Evolutionary conservation across 371 early-diverging fungal genomes (phyloP), one percentile per base, ranked within the genome.

Genomic region (Funneliformis caledonium): DNA sequence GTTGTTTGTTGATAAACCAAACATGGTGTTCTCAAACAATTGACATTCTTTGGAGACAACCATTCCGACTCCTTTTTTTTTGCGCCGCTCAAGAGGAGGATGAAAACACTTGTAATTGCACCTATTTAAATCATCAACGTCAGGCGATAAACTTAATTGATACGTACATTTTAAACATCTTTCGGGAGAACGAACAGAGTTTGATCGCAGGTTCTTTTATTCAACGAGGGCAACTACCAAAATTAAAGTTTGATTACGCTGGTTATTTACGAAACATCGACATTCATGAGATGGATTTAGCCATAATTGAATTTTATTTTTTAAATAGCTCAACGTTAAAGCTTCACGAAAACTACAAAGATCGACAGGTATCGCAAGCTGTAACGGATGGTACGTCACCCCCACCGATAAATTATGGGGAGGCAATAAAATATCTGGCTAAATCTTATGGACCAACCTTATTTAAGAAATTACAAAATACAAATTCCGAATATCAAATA

Each of bases 1-100:
- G 72, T 33, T 79, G 80, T 60, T 42, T 79, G 14, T 70, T 79
- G 11, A 61, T 79, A 8, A 70, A 70, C 22, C 19, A 72, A 70
- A 16, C 26, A 19, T 79, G 80, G 80, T 79, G 70, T 72, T 60
- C 33, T 14, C 43, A 31, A 43, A 47, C 80, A 11, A 43, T 70
- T 33, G 22, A 45, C 9, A 33, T 70, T 43, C 67, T 79, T 14
- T 72, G 80, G 80, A 60, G 80, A 14, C 42, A 79, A 43, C 78
- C 78, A 47, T 78, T 78, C 31, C 19, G 56, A 56, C 56, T 56
- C 6, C 16, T 56, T 56, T 56, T 19, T 56, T 56, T 19, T 56
- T 56, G 56, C 7, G 19, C 7, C 16, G 5, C 56, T 5, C 16
- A 52, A 52, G 14, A 16, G 5, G 52, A 52, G 14, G 52, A 52